phyloP scores from a whole-genome alignment of 176 grass and related monocot genomes.

The Cymbopogon citratus region DNA sequence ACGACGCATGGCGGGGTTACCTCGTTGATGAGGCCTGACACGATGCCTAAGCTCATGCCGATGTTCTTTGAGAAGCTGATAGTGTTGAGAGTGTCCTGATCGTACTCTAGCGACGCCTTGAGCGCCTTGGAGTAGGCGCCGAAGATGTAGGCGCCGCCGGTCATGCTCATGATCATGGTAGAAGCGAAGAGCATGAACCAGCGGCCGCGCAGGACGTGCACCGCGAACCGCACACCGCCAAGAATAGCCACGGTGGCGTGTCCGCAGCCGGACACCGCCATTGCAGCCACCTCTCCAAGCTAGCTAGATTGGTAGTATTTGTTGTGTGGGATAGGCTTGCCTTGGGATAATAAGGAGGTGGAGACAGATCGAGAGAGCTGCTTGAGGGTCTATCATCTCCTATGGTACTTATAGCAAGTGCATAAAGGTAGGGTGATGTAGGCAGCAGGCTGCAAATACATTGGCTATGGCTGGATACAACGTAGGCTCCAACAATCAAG shows the following conservation, averaged over 20 bases:
- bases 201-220: neutral
- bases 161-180: neutral
- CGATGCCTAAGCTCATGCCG: neutral
- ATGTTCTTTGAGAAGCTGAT: neutral
- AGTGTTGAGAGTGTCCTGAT: neutral
- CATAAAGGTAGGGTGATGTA: neutral
- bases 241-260: neutral
- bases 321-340: neutral
- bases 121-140: neutral
- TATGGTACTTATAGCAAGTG: neutral
- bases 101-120: neutral
- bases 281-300: neutral
- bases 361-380: neutral
- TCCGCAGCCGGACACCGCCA: neutral
- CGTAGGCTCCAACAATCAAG: neutral
- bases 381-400: neutral
- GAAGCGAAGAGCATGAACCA: neutral
- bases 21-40: neutral
- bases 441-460: neutral
- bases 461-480: neutral
- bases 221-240: neutral
- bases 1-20: neutral
- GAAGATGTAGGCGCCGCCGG: neutral
- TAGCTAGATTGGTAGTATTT: neutral
- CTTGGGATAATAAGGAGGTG: neutral